Base-by-base conservation (phyloP, 495 filamentous ascomycete species). In the Trichoderma parareesei region DNA sequence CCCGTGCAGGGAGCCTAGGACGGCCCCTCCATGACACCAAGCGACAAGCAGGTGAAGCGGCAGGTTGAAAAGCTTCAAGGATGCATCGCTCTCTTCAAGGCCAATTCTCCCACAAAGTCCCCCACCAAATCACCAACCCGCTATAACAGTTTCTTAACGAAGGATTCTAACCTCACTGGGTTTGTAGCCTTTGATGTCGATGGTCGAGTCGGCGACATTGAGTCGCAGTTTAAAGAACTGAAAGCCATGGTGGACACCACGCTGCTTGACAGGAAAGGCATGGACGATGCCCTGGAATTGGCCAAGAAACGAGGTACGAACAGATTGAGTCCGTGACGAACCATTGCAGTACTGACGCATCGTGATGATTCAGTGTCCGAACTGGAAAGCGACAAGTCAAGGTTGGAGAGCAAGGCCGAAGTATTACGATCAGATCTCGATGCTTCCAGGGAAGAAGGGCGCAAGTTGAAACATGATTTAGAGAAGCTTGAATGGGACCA, bases 301-400 rank as follows among this genome's bases (percentile, higher is more conserved):
- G 88, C 88, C 69, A 92, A 94, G 73, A 80, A 81, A 43, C 81
- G 85, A 83, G 83, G 92, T 96, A 79, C 65, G 87, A 41, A n/a
- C 62, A 11, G n/a, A 55, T 38, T 18, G 42, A 5, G 11, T 43
- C 9, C 65, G 64, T 35, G 62, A 37, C 14, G 38, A 8, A 11
- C 16, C n/a, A 55, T 61, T 16, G 43, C 64, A n/a, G 40, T 13
- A 63, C 62, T 64, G 33, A 65, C 68, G 14, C 46, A 14, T 27
- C 27, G 27, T 27, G 3, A 2, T 44, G 7, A 66, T 40, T 60
- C 67, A 97, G 92, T 88, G 53, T 75, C 70, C 64, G 86, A 90
- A 33, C 77, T 95, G 3, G 90, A 93, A 67, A 71, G 70, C 0
- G 81, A 86, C 6, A 80, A 82, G 48, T 76, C 81, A 13, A 80